Conservation (phyloP, 768 basidiomycete species). For the Hirschioporus abietinus region DNA sequence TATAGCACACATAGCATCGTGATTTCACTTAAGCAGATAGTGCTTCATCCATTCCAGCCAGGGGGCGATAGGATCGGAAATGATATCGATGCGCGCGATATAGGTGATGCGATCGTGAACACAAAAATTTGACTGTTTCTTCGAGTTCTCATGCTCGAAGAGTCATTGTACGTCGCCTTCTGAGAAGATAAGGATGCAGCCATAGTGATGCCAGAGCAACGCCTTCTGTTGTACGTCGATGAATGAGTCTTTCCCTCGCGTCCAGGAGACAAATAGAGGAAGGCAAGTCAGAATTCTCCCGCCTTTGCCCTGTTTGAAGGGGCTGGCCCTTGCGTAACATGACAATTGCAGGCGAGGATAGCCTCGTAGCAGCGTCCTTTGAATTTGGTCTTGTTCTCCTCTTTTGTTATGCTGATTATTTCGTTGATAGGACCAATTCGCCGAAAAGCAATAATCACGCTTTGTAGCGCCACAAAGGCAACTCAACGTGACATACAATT, state of each 20-base stretch:
- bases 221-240: background rate
- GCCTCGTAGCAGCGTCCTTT: background rate
- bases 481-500: too few relatives aligned
- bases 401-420: background rate
- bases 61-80: background rate
- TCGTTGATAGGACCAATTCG: background rate
- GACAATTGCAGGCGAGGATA: background rate
- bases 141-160: background rate
- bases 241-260: background rate
- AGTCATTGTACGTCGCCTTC: background rate
- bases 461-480: background rate
- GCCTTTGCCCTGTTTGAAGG: constrained; percentile 1
- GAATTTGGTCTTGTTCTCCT: background rate
- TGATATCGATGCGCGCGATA: background rate
- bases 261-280: background rate
- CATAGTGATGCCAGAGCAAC: background rate
- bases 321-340: background rate
- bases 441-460: background rate
- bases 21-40: background rate
- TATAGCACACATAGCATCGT: background rate
- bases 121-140: background rate
- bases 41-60: background rate
- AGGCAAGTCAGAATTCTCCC: background rate
- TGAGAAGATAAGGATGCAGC: background rate
- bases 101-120: background rate